phyloP scores from a whole-genome alignment of 2,329 filamentous ascomycete species.

The Ambrosiella xylebori region DNA sequence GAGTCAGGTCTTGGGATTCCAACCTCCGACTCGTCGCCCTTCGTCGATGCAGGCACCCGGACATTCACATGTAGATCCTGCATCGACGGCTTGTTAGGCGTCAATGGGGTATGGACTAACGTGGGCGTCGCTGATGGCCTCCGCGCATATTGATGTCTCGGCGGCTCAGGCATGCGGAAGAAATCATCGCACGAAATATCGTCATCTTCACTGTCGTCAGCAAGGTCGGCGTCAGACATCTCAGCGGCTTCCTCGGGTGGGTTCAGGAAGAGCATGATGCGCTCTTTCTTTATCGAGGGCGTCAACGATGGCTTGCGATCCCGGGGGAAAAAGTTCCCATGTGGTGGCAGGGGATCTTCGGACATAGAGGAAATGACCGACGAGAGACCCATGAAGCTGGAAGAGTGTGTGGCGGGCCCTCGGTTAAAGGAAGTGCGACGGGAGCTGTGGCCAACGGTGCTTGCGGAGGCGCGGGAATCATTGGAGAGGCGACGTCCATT shows the following conservation, averaged over 20 bases:
- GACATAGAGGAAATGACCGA: slow-evolving; percentile 8
- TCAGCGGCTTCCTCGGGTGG: slow-evolving; percentile 8
- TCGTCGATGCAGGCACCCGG: slow-evolving; percentile 1
- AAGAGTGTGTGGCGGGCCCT: not conserved
- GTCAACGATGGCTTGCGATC: slow-evolving; percentile 8
- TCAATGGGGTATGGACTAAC: slow-evolving; percentile 6
- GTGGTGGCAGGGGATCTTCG: not conserved
- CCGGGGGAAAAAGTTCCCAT: not conserved
- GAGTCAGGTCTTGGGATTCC: slow-evolving; percentile 25
- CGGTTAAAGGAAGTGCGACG: slow-evolving; percentile 10
- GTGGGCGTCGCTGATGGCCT: slow-evolving; percentile 2
- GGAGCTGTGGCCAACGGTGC: slow-evolving; percentile 7
- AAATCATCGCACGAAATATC: slow-evolving; percentile 14
- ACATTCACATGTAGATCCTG: slow-evolving; percentile 1
- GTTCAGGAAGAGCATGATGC: slow-evolving; percentile 11
- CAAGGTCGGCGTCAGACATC: slow-evolving; percentile 7
- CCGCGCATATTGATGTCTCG: slow-evolving; percentile 5
- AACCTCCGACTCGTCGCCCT: not conserved
- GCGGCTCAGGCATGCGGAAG: slow-evolving; percentile 13
- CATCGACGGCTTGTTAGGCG: not conserved
- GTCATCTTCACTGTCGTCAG: slow-evolving; percentile 16
- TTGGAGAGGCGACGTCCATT: slow-evolving; percentile 4
- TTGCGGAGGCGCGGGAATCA: slow-evolving; percentile 3
- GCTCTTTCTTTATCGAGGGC: slow-evolving; percentile 9
- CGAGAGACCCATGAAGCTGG: not conserved